Evolutionary conservation across 345 rosid genomes (phyloP).

Genomic region (Arabis alpina): DNA sequence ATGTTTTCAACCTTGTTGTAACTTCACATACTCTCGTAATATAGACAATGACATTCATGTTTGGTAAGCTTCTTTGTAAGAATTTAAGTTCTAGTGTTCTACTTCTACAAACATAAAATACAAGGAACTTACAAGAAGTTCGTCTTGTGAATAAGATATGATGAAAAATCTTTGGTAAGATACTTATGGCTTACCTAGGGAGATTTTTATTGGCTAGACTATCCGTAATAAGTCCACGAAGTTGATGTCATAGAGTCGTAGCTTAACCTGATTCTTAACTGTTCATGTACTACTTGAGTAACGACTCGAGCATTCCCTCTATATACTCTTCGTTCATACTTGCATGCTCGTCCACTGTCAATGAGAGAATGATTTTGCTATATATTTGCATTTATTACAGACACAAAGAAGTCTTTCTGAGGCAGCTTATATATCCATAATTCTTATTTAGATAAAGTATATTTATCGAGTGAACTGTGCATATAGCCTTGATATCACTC

Average conservation of each 20-base stretch:
- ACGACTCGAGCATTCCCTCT: slow-evolving; percentile 69
- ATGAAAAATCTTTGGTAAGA: slow-evolving; percentile 84
- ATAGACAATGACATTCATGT: slow-evolving; percentile 46
- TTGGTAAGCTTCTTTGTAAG: neutral
- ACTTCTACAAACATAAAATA: no score
- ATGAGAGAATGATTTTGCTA: slow-evolving; percentile 61
- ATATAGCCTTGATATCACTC: no score
- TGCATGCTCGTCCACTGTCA: slow-evolving; percentile 86
- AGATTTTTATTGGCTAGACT: slow-evolving; percentile 62
- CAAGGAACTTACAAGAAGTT: slow-evolving; percentile 47
- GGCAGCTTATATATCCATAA: neutral
- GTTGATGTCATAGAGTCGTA: slow-evolving; percentile 53
- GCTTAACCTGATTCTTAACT: slow-evolving; percentile 63
- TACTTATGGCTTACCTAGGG: slow-evolving; percentile 65
- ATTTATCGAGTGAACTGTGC: slow-evolving; percentile 50
- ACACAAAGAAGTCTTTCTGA: neutral
- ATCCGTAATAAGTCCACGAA: slow-evolving; percentile 72
- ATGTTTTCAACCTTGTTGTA: no score
- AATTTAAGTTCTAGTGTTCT: neutral
- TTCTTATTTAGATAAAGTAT: neutral
- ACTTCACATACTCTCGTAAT: slow-evolving; percentile 78
- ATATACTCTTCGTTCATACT: slow-evolving; percentile 84
- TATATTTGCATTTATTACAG: slow-evolving; percentile 60
- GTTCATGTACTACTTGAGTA: slow-evolving; percentile 43
- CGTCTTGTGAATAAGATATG: slow-evolving; percentile 92